A percentile compares a stretch with the other conserved stretches of the same genome.
These are phyloP conservation scores for Kodamaea plutei DNA, from an alignment of 1,139 yeast genomes.

Conservation along the genomic window DNA sequence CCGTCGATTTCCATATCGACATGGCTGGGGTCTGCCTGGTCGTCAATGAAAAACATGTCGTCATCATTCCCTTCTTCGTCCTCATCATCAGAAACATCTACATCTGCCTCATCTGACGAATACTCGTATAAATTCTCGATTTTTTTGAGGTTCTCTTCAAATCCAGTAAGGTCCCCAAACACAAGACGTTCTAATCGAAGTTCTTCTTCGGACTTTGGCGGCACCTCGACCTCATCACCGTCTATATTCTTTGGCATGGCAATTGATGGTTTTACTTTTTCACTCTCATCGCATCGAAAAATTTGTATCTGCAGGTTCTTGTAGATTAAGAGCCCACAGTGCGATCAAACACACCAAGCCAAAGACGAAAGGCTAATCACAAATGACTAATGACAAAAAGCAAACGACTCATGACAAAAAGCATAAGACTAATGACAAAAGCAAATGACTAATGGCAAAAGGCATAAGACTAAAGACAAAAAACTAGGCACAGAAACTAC, in stretches of 20 bases:
- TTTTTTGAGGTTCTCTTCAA: conserved; percentile 61
- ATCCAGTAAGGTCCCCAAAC: conserved; percentile 84
- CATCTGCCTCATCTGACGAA: conserved; percentile 40
- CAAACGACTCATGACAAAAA: no score
- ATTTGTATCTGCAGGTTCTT: no score
- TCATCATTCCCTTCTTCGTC: conserved; percentile 49
- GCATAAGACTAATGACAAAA: no score
- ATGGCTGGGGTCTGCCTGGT: conserved; percentile 18
- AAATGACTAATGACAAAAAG: no score
- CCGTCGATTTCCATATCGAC: conserved; percentile 32
- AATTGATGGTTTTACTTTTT: no score
- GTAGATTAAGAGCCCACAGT: no score
- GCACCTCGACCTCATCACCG: conserved; percentile 35
- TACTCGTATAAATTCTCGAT: conserved; percentile 53
- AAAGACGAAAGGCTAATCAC: no score
- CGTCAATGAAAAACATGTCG: conserved; percentile 60
- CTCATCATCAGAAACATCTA: conserved; percentile 26
- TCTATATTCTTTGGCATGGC: conserved; percentile 22
- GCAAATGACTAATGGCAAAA: no score
- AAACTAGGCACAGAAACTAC: no score
- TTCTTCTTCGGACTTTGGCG: conserved; percentile 84
- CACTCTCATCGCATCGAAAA: conserved; percentile 4
- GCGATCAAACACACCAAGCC: no score
- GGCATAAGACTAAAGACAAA: no score
- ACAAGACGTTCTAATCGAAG: conserved; percentile 73